phyloP scores from a whole-genome alignment of 163 green algal species.

The Picocystis sp. region DNA sequence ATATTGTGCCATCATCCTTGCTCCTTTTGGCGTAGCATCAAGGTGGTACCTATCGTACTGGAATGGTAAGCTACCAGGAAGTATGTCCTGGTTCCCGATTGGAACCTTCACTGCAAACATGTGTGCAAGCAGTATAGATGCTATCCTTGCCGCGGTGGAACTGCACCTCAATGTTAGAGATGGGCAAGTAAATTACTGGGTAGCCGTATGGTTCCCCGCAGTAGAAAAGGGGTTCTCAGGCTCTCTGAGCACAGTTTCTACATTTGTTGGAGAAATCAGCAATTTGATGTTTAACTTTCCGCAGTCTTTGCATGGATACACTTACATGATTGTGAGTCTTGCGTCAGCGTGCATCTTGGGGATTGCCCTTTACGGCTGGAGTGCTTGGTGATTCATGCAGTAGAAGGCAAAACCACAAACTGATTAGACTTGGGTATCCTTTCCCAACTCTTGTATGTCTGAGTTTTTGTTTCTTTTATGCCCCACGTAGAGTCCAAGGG shows the following conservation, averaged over 20 bases:
- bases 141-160: slow-evolving; percentile 14
- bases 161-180: background rate
- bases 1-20: slow-evolving; percentile 7
- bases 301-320: slow-evolving; percentile 1
- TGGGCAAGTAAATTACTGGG: background rate
- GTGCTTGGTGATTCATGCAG: background rate
- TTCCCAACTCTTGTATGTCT: too few relatives aligned
- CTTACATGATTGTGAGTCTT: background rate
- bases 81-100: slow-evolving; percentile 32
- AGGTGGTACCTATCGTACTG: slow-evolving; percentile 36
- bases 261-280: slow-evolving; percentile 29
- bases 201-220: slow-evolving; percentile 1
- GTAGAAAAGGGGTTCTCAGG: slow-evolving; percentile 21
- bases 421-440: too few relatives aligned
- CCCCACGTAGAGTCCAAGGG: too few relatives aligned
- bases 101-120: slow-evolving; percentile 53
- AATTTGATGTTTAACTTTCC: slow-evolving; percentile 5
- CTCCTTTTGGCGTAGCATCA: slow-evolving; percentile 21
- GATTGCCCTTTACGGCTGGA: slow-evolving; percentile 4
- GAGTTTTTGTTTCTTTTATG: too few relatives aligned
- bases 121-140: slow-evolving; percentile 28
- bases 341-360: background rate
- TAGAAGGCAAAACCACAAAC: too few relatives aligned
- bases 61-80: slow-evolving; percentile 28
- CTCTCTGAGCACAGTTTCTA: slow-evolving; percentile 35